phyloP scores from a whole-genome alignment of 768 basidiomycete species.

The Russula sp. region DNA sequence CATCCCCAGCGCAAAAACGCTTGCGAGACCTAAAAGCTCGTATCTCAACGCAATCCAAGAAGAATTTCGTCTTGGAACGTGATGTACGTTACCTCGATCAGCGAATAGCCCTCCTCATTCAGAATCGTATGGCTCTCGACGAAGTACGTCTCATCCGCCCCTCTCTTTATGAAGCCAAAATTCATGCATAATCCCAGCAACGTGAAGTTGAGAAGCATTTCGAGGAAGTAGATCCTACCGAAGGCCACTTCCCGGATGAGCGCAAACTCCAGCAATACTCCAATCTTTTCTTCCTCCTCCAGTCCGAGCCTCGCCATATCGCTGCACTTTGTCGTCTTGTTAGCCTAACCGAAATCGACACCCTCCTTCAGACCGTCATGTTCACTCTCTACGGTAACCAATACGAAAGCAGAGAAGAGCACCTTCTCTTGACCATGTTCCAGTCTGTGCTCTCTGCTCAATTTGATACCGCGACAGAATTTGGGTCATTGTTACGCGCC shows the following conservation, averaged over 20 bases:
- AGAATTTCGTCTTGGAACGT: constrained; percentile 98
- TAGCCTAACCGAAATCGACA: constrained; percentile 94
- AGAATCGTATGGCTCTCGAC: constrained; percentile 96
- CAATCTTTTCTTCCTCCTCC: constrained; percentile 97
- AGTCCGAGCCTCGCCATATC: constrained; percentile 96
- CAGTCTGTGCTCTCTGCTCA: constrained; percentile 97
- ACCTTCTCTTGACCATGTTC: constrained; percentile 98
- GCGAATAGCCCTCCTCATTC: constrained; percentile 93
- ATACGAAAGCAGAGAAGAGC: constrained; percentile 97
- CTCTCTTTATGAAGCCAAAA: background rate
- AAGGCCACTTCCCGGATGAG: constrained; percentile 92
- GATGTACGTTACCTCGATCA: constrained; percentile 98
- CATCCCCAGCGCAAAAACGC: constrained; percentile 81
- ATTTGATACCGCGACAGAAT: constrained; percentile 98
- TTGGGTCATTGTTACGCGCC: constrained; percentile 95
- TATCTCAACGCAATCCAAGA: constrained; percentile 98
- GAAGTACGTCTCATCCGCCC: constrained; percentile 49
- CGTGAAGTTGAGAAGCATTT: constrained; percentile 91
- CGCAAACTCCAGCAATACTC: constrained; percentile 93
- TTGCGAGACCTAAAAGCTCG: constrained; percentile 92
- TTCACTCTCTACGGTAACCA: constrained; percentile 99
- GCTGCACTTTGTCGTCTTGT: constrained; percentile 95
- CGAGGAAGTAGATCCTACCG: constrained; percentile 91
- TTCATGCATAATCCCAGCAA: constrained; percentile 49
- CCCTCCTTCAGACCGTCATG: constrained; percentile 99